A percentile compares a stretch with the other conserved stretches of the same genome.
Evolutionary conservation across 2,329 filamentous ascomycete genomes (phyloP).

Genomic region (Verticillium longisporum): DNA sequence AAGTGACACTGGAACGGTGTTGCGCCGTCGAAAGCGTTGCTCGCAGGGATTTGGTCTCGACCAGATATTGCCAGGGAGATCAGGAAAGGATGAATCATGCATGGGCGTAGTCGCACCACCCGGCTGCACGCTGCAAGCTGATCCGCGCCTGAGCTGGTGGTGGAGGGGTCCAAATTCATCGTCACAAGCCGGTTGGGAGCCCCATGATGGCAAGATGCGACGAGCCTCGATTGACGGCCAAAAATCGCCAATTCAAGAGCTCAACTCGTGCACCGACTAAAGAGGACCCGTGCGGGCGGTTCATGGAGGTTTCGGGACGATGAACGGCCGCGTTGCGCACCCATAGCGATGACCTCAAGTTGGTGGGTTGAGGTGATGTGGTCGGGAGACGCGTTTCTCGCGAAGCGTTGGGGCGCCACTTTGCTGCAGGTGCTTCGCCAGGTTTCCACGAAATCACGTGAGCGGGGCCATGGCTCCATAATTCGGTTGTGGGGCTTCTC

Average conservation of each 20-base stretch:
- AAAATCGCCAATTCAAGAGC: conserved; percentile 3
- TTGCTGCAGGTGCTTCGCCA: conserved; percentile 25
- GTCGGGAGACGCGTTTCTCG: conserved; percentile 34
- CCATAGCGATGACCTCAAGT: conserved; percentile 8
- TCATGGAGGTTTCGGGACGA: conserved; percentile 8
- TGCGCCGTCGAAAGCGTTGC: neutral
- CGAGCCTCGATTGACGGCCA: conserved; percentile 5
- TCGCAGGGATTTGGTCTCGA: neutral
- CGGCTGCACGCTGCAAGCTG: neutral
- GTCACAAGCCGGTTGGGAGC: neutral
- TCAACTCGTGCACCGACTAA: conserved; percentile 17
- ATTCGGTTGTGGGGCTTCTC: neutral
- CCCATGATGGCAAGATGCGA: neutral
- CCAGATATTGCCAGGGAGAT: neutral
- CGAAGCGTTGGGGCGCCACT: conserved; percentile 14
- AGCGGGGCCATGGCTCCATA: conserved; percentile 8
- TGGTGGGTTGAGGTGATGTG: conserved; percentile 30
- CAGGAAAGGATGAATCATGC: neutral
- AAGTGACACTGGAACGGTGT: neutral
- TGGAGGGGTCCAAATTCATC: conserved; percentile 2
- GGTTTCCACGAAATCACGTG: conserved; percentile 37
- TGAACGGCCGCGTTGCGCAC: conserved; percentile 19
- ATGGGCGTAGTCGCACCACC: neutral
- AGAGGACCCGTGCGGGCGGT: neutral
- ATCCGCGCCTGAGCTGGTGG: neutral